phyloP scores from a whole-genome alignment of 2,329 filamentous ascomycete genomes.

The Cordyceps cateniannulata region DNA sequence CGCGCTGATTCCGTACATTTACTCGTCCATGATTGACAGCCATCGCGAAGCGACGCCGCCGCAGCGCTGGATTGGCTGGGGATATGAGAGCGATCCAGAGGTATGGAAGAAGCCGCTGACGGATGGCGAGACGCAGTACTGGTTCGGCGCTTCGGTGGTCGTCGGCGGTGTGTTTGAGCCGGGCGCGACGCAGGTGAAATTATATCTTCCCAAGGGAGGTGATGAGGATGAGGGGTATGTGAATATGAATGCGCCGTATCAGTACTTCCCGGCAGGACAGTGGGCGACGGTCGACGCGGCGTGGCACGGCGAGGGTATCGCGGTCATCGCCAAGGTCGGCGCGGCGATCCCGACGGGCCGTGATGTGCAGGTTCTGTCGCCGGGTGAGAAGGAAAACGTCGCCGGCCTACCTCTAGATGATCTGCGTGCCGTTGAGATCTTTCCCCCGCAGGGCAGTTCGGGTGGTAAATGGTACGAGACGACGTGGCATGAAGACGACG shows the following conservation, averaged over 20 bases:
- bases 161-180: conserved; percentile 62
- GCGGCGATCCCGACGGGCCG: conserved; percentile 33
- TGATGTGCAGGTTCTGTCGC: conserved; percentile 30
- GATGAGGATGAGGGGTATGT: conserved; percentile 50
- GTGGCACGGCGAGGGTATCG: conserved; percentile 36
- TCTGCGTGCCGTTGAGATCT: conserved; percentile 37
- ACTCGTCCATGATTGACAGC: conserved; percentile 56
- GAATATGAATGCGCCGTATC: conserved; percentile 55
- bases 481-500: conserved; percentile 34
- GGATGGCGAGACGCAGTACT: conserved; percentile 64
- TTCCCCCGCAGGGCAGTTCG: conserved; percentile 25
- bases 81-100: conserved; percentile 58
- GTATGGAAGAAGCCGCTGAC: conserved; percentile 58
- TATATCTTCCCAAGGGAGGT: conserved; percentile 54
- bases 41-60: conserved; percentile 56
- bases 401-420: conserved; percentile 34
- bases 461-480: conserved; percentile 22
- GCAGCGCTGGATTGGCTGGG: conserved; percentile 69
- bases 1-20: conserved; percentile 65
- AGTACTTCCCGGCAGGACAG: conserved; percentile 42
- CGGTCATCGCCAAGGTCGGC: conserved; percentile 33
- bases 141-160: conserved; percentile 61
- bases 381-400: conserved; percentile 30
- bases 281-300: conserved; percentile 35
- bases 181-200: conserved; percentile 42